Base-by-base conservation (phyloP, 371 early-diverging fungal species). In the Mucor piriformis region DNA sequence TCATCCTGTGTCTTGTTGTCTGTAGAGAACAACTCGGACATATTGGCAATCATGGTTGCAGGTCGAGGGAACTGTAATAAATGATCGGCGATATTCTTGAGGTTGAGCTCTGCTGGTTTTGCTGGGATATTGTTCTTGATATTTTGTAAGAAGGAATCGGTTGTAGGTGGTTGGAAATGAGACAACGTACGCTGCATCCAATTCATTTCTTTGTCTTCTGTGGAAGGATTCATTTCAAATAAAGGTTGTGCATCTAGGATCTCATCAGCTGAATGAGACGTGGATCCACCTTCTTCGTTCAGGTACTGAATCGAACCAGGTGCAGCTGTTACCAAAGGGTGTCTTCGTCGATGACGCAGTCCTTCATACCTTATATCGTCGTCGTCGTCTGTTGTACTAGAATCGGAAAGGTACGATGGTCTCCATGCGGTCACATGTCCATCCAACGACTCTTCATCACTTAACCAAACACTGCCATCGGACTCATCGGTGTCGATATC, bases 121-220 rank as follows among this genome's bases (percentile, higher is more conserved):
- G 74, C 54, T 23, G 77, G 72, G 21, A 77, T 77, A 21, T 65
- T 77, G 54, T 77, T 74, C 46, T 76, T 76, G n/a, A 76, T 48
- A 21, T 70, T 72, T 64, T 76, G 76, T 48, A 72, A 54, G 52
- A 76, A 72, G 0, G 70, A 57, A 55, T 40, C 46, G 42, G 66
- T 60, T 5, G 50, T 57, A 8, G 54, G 59, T n/a, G 55, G 59
- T 48, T 74, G 74, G 56, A 77, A 74, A 56, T 77, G 74, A 16
- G 78, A 74, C 15, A 77, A 43, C 0, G 78, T 77, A 10, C 74
- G 72, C 44, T 77, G 70, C 72, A 77, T 77, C 78, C 78, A 74
- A 32, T 43, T 77, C 46, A 63, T 61, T 27, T 69, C 64, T 42
- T 66, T 47, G 33, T 51, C 38, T 23, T 67, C 60, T 3, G 59